Evolutionary conservation across 2,329 filamentous ascomycete genomes (phyloP).

Genomic region (Lasiodiplodia sp.): DNA sequence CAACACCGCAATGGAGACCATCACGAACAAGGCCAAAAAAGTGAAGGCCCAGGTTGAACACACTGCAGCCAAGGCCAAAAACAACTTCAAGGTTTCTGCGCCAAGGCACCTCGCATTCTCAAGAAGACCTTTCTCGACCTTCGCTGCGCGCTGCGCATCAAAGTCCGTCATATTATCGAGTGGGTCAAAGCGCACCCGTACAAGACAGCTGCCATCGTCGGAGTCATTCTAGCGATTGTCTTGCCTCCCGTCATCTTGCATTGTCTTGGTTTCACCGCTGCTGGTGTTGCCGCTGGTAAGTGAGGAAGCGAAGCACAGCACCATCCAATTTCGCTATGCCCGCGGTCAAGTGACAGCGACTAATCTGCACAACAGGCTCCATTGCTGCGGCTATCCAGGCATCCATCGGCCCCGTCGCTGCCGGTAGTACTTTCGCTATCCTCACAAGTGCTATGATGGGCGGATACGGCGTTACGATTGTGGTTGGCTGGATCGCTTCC

Average conservation of each 20-base stretch:
- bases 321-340: too few species aligned
- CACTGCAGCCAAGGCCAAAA: not conserved
- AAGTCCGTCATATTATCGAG: not conserved
- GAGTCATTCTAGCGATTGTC: constrained; percentile 33
- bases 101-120: not conserved
- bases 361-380: constrained; percentile 32
- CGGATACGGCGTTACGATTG: constrained; percentile 37
- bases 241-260: constrained; percentile 33
- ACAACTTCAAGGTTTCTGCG: not conserved
- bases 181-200: constrained; percentile 36
- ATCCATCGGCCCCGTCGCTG: constrained; percentile 37
- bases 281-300: constrained; percentile 37
- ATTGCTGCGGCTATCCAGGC: constrained; percentile 37
- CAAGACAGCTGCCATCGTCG: constrained; percentile 34
- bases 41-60: not conserved
- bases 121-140: not conserved
- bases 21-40: not conserved
- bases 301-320: not conserved
- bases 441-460: constrained; percentile 44
- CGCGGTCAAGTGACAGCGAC: not conserved
- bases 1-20: not conserved
- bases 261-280: constrained; percentile 35
- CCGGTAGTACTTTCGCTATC: constrained; percentile 37
- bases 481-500: constrained; percentile 16
- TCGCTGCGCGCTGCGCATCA: not conserved